Evolutionary conservation across 1,139 yeast species (phyloP).

Genomic region (Magnusiomyces suaveolens): DNA sequence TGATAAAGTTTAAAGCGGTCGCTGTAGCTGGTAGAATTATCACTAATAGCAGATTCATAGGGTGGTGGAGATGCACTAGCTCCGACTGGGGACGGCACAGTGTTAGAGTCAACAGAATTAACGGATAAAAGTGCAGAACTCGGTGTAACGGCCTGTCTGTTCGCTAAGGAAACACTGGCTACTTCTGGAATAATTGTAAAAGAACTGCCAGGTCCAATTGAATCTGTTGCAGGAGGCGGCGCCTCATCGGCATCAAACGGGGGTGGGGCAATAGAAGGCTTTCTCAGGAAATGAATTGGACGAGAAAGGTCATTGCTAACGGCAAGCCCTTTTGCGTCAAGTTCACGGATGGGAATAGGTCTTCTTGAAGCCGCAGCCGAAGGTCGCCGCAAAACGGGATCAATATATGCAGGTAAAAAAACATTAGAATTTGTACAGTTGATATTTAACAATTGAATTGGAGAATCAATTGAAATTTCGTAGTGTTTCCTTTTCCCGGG

Average conservation of each 20-base stretch:
- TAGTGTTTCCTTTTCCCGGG: conserved; percentile 62
- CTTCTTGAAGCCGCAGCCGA: conserved; percentile 4
- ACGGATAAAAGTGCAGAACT: not conserved
- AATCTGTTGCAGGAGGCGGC: conserved; percentile 28
- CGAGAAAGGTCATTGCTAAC: conserved; percentile 17
- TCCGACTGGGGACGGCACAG: not conserved
- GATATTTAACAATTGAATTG: conserved; percentile 61
- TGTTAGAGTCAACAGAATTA: not conserved
- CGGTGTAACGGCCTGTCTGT: not conserved
- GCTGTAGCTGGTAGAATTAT: not conserved
- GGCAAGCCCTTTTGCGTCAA: not conserved
- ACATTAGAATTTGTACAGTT: conserved; percentile 32
- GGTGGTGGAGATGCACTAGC: conserved; percentile 4
- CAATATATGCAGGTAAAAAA: conserved; percentile 34
- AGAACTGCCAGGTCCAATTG: not conserved
- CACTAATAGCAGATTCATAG: conserved; percentile 3
- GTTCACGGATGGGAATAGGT: conserved; percentile 10
- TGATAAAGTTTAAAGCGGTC: conserved; percentile 6
- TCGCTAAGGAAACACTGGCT: not conserved
- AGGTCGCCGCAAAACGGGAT: conserved; percentile 15
- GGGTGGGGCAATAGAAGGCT: conserved; percentile 40
- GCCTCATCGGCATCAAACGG: conserved; percentile 36
- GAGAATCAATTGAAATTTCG: conserved; percentile 87
- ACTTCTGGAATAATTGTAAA: not conserved
- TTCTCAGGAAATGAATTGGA: conserved; percentile 36